These are phyloP conservation scores for Eragrostis tef DNA, from an alignment of 202 grass and related monocot genomes.

Conservation along the genomic window DNA sequence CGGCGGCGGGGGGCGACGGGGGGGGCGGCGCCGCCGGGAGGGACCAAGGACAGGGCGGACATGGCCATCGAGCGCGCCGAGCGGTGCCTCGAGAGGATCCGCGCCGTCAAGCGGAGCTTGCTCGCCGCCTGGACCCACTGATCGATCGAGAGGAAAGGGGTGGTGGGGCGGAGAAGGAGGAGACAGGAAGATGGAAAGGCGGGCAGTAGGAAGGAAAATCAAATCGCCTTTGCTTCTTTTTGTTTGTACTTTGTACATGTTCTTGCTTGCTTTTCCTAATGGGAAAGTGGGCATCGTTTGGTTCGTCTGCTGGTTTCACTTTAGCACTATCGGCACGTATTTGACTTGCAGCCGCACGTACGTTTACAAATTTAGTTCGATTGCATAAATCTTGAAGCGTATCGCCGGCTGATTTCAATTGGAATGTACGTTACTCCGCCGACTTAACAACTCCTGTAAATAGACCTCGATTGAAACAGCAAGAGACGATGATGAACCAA, in stretches of 20 bases:
- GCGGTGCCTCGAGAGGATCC: conserved; percentile 53
- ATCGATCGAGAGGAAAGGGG: background rate
- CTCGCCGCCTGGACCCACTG: conserved; percentile 32
- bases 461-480: background rate
- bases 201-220: background rate
- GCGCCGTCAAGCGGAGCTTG: conserved; percentile 49
- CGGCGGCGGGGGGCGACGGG: background rate
- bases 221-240: background rate
- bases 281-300: background rate
- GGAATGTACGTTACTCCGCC: too few species aligned
- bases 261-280: background rate
- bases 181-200: background rate
- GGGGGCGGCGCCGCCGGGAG: background rate
- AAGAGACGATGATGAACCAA: background rate
- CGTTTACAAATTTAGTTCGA: background rate
- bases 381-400: background rate
- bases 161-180: too few species aligned
- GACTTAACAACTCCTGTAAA: background rate
- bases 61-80: conserved; percentile 54
- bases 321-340: background rate
- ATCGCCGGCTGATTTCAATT: background rate
- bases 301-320: background rate
- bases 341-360: too few species aligned
- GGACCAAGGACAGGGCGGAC: conserved; percentile 39
- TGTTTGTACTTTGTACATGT: background rate